Evolutionary conservation across 805 yeast species (phyloP).

Genomic region (Suhomyces xylopsoci): DNA sequence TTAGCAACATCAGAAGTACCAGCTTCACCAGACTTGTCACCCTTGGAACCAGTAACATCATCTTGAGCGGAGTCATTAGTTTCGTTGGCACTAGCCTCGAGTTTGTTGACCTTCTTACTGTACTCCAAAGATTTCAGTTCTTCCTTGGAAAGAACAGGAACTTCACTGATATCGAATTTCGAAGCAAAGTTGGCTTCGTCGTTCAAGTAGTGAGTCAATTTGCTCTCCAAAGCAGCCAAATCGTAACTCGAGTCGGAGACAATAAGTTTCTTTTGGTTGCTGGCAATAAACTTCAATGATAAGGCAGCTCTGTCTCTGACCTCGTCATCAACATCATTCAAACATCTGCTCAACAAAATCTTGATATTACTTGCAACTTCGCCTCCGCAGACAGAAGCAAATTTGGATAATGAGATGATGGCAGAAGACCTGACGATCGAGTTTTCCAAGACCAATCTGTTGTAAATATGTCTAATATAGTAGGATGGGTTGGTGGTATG

Average conservation of each 20-base stretch:
- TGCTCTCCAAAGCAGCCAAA: constrained; percentile 72
- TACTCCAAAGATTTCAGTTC: constrained; percentile 65
- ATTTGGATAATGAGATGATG: constrained; percentile 85
- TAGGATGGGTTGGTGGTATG: constrained; percentile 77
- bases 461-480: constrained; percentile 93
- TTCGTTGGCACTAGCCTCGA: constrained; percentile 25
- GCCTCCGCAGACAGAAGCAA: constrained; percentile 74
- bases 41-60: constrained; percentile 13
- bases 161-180: constrained; percentile 68
- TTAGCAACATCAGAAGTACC: constrained; percentile 25
- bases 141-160: constrained; percentile 66
- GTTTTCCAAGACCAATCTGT: constrained; percentile 93
- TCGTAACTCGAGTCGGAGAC: constrained; percentile 69
- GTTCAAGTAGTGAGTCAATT: constrained; percentile 68
- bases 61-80: constrained; percentile 15
- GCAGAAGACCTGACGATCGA: constrained; percentile 96
- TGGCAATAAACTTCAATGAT: constrained; percentile 62
- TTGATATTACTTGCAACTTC: constrained; percentile 65
- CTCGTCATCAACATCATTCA: constrained; percentile 90
- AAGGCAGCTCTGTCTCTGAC: constrained; percentile 96
- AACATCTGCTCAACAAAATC: constrained; percentile 75
- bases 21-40: constrained; percentile 7
- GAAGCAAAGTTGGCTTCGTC: constrained; percentile 45
- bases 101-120: constrained; percentile 46
- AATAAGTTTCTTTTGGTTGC: constrained; percentile 44